These are phyloP conservation scores for Xerocomus minutiporus DNA, from an alignment of 1,284 basidiomycete genomes.

Conservation along the genomic window DNA sequence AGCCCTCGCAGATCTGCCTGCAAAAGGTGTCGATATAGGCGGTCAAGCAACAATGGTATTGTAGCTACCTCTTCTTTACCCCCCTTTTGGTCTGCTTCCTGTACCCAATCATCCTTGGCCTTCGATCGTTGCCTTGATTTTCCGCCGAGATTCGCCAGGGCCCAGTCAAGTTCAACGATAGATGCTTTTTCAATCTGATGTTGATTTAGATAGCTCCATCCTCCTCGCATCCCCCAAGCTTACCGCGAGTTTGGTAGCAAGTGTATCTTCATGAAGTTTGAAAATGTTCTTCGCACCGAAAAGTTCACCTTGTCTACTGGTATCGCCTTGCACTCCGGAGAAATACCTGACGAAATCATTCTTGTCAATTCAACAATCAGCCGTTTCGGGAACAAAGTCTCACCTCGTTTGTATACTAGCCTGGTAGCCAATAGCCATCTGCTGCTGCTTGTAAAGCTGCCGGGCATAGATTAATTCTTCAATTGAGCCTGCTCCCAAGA, in stretches of 20 bases:
- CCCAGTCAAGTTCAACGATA: constrained; percentile 72
- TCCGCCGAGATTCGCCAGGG: constrained; percentile 58
- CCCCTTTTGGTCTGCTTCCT: constrained; percentile 50
- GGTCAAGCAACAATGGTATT: constrained; percentile 3
- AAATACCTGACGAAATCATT: constrained; percentile 55
- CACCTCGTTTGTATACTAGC: constrained; percentile 76
- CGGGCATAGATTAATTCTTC: constrained; percentile 83
- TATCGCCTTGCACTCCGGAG: constrained; percentile 75
- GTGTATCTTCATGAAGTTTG: constrained; percentile 64
- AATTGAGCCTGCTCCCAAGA: constrained; percentile 82
- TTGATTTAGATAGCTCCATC: neutral
- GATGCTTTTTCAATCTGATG: constrained; percentile 70
- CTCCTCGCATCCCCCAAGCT: constrained; percentile 16
- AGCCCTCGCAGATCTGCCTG: constrained; percentile 60
- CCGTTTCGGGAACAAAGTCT: neutral
- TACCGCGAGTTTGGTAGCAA: constrained; percentile 73
- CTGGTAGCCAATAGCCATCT: constrained; percentile 83
- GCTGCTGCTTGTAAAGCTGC: constrained; percentile 86
- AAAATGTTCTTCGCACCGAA: constrained; percentile 84
- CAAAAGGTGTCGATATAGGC: constrained; percentile 1
- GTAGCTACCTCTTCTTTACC: constrained; percentile 49
- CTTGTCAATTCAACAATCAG: neutral
- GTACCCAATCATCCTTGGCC: constrained; percentile 37
- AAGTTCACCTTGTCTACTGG: constrained; percentile 68
- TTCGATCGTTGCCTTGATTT: constrained; percentile 40